A percentile compares a stretch with the other conserved stretches of the same genome.
phyloP scores from a whole-genome alignment of 2,329 filamentous ascomycete genomes.

The Colletotrichum sp. region DNA sequence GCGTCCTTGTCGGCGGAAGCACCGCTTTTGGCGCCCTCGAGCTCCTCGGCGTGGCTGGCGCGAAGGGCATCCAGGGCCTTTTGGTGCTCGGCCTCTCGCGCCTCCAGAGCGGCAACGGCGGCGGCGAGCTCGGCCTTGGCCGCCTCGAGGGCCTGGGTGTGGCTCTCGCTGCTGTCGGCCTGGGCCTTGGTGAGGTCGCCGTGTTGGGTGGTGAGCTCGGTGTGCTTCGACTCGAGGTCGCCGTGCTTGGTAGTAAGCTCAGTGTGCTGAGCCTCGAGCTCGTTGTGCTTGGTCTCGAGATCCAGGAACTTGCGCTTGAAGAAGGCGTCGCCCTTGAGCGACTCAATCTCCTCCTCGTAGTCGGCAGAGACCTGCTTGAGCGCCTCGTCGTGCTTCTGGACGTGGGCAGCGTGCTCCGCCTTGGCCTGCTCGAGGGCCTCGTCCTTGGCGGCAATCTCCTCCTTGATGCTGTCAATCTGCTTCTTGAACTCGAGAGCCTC shows the following conservation, averaged over 20 bases:
- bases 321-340: constrained; percentile 65
- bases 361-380: constrained; percentile 64
- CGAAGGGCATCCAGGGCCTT: constrained; percentile 60
- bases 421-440: constrained; percentile 56
- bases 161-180: constrained; percentile 38
- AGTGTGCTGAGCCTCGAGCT: constrained; percentile 44
- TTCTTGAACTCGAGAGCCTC: constrained; percentile 53
- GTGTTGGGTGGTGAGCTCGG: constrained; percentile 37
- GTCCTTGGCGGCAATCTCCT: constrained; percentile 53
- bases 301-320: constrained; percentile 69
- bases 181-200: constrained; percentile 27
- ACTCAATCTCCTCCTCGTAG: constrained; percentile 70
- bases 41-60: constrained; percentile 62
- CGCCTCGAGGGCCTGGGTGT: constrained; percentile 47
- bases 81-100: constrained; percentile 58
- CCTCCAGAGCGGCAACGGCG: constrained; percentile 51
- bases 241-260: constrained; percentile 29
- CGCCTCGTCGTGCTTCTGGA: constrained; percentile 60
- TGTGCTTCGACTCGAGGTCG: constrained; percentile 46
- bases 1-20: constrained; percentile 54
- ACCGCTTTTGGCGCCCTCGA: constrained; percentile 60
- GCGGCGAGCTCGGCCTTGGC: constrained; percentile 48
- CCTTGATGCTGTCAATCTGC: constrained; percentile 52
- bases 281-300: constrained; percentile 61
- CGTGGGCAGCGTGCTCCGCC: constrained; percentile 45